phyloP scores from a whole-genome alignment of 2,329 filamentous ascomycete species.

The Aspergillus novofumigatus region DNA sequence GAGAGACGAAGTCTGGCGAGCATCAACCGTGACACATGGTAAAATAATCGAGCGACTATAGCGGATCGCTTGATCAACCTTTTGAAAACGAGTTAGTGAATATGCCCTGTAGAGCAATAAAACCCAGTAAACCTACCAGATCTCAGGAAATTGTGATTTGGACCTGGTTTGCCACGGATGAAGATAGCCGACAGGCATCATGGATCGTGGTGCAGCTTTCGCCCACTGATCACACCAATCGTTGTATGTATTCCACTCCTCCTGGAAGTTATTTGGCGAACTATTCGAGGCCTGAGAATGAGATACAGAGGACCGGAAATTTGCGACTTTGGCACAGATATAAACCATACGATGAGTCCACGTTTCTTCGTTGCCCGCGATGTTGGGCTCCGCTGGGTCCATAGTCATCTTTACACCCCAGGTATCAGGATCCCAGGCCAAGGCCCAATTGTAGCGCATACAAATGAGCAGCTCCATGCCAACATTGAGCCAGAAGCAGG shows the following conservation, averaged over 20 bases:
- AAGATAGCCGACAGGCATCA: conserved; percentile 80
- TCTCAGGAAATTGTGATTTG: conserved; percentile 76
- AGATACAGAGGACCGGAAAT: conserved; percentile 71
- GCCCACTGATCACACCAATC: conserved; percentile 81
- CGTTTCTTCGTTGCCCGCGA: conserved; percentile 65
- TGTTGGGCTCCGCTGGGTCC: conserved; percentile 47
- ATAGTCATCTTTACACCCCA: conserved; percentile 85
- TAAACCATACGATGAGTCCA: conserved; percentile 91
- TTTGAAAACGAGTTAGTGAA: conserved; percentile 5
- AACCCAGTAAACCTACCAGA: conserved; percentile 59
- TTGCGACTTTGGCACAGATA: conserved; percentile 79
- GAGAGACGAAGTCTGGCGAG: conserved; percentile 76
- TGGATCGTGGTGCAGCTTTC: conserved; percentile 70
- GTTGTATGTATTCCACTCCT: conserved; percentile 78
- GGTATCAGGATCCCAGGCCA: conserved; percentile 83
- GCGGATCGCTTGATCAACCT: conserved; percentile 80
- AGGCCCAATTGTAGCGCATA: conserved; percentile 79
- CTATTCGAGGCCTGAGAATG: conserved; percentile 57
- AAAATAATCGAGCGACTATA: conserved; percentile 78
- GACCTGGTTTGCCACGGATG: conserved; percentile 62
- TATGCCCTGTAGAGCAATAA: background rate
- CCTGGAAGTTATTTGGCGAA: conserved; percentile 56
- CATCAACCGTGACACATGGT: conserved; percentile 79
- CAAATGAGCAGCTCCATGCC: conserved; percentile 87
- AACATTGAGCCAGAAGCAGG: conserved; percentile 93